These are phyloP conservation scores for Lactarius quietus DNA, from an alignment of 768 basidiomycete genomes.

Conservation along the genomic window DNA sequence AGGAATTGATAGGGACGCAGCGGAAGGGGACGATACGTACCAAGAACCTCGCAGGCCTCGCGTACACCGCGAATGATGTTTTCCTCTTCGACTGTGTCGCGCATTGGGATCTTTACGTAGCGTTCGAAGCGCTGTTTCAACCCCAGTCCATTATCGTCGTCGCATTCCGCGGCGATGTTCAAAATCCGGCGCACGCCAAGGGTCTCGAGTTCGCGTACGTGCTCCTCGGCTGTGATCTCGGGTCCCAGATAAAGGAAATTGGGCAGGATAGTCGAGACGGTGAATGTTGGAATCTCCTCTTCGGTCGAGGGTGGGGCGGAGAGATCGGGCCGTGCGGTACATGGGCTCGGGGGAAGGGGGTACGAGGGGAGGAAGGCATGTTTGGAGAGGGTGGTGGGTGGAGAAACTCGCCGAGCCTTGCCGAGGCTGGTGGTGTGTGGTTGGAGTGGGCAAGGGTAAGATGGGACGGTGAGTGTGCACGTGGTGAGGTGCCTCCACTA, in stretches of 20 bases:
- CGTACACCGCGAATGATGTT: constrained; percentile 76
- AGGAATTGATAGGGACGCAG: constrained; percentile 1
- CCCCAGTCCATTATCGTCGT: constrained; percentile 72
- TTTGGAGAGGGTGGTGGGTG: constrained; percentile 34
- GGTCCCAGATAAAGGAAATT: constrained; percentile 90
- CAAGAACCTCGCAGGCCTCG: constrained; percentile 82
- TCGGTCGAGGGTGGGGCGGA: constrained; percentile 58
- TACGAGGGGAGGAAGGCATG: constrained; percentile 37
- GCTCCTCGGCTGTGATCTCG: constrained; percentile 69
- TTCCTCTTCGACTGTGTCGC: constrained; percentile 94
- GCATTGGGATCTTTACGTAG: constrained; percentile 87
- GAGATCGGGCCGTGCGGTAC: constrained; percentile 60
- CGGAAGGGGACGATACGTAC: constrained; percentile 44
- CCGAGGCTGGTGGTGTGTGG: constrained; percentile 52
- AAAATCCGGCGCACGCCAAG: constrained; percentile 84
- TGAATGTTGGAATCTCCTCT: constrained; percentile 62
- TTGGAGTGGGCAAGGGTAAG: constrained; percentile 58
- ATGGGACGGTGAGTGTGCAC: constrained; percentile 53
- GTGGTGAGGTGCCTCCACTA: constrained; percentile 22
- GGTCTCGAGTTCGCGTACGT: constrained; percentile 67
- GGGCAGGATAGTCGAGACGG: constrained; percentile 88
- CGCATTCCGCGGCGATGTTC: constrained; percentile 90
- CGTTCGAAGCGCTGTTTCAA: constrained; percentile 71
- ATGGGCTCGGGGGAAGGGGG: constrained; percentile 52
- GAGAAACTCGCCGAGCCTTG: constrained; percentile 42